Base-by-base conservation (phyloP, 805 yeast species). In the Candida arabinofermentans region DNA sequence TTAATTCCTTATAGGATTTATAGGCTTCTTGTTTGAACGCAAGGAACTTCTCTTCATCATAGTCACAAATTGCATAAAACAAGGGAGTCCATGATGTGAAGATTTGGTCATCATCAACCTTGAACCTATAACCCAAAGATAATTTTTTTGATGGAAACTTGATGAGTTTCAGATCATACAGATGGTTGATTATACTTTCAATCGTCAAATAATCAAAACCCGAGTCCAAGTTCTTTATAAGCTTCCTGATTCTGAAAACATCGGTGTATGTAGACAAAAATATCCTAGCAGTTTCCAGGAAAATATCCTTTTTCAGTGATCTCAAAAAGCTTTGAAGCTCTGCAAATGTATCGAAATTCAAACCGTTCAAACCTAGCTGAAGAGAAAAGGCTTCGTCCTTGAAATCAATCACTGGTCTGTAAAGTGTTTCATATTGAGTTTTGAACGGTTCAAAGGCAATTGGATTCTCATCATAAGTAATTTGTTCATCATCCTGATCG, bases 21-120 rank as follows among this genome's bases (percentile, higher is more conserved):
- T 34, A 7, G 2, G 46, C 44, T 14, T 41, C 37, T 32, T 35
- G 31, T 30, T 32, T 27, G 16, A 42, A 30, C 3, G 14, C 13
- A 12, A 30, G 29, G 3, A 33, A 33, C 13, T 34, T 24, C 10
- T 41, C 27, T 14, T 40, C 41, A n/a, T 33, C 24, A 36, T 37
- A 51, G 9, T 44, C 24, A 6, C 38, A 33, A 17, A 50, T 27
- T 12, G 46, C 31, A 27, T 44, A 24, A 19, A 49, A 40, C 24
- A 46, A 29, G 5, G 47, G 42, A 8, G 48, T 45, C 55, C 55
- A 53, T 30, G 47, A 46, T 27, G 41, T 26, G 27, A 37, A 43
- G 8, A 37, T 23, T 8, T 40, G 37, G 13, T 42, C 50, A 38
- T 51, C 55, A 14, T 53, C 55, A 24, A 47, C 44, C 12, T 43